Percentiles rank a stretch among this genome's conserved stretches.
Conservation (phyloP, 495 filamentous ascomycete genomes). For the Penicillium macrosclerotiorum region DNA sequence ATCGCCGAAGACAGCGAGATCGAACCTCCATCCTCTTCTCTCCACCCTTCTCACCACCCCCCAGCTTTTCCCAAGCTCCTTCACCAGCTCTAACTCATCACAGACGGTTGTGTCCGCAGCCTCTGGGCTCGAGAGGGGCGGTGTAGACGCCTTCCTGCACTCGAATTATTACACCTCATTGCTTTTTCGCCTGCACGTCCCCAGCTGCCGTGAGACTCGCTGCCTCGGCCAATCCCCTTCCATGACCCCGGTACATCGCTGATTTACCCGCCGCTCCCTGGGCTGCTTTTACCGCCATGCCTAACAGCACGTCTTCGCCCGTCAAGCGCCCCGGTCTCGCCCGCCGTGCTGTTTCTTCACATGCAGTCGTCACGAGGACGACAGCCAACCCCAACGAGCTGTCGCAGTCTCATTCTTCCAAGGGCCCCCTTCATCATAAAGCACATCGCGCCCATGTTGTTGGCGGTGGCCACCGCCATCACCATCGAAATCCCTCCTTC, state of each 20-base stretch:
- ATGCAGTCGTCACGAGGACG: conserved; percentile 44
- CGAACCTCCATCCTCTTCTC: conserved; percentile 5
- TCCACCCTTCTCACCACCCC: neutral
- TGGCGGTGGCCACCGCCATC: conserved; percentile 39
- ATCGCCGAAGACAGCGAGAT: conserved; percentile 28
- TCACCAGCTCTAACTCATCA: too few species aligned
- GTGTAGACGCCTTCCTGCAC: conserved; percentile 17
- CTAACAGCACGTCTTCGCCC: conserved; percentile 43
- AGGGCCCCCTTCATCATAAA: conserved; percentile 28
- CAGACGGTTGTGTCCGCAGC: conserved; percentile 1
- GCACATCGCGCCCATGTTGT: conserved; percentile 44
- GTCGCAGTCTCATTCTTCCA: conserved; percentile 35
- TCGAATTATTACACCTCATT: conserved; percentile 18
- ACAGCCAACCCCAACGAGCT: conserved; percentile 34
- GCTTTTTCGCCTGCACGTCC: conserved; percentile 30
- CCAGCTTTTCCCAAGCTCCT: too few species aligned
- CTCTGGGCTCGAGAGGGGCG: conserved; percentile 14
- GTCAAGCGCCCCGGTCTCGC: conserved; percentile 48
- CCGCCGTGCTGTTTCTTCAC: conserved; percentile 48
- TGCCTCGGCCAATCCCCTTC: conserved; percentile 33
- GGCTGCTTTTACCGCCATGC: conserved; percentile 34
- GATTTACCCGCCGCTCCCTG: conserved; percentile 23
- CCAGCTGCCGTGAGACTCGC: conserved; percentile 25
- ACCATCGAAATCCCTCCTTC: conserved; percentile 43
- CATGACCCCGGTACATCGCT: conserved; percentile 21